Evolutionary conservation across 1,284 basidiomycete genomes (phyloP).

Genomic region (Trichosporon asahii): DNA sequence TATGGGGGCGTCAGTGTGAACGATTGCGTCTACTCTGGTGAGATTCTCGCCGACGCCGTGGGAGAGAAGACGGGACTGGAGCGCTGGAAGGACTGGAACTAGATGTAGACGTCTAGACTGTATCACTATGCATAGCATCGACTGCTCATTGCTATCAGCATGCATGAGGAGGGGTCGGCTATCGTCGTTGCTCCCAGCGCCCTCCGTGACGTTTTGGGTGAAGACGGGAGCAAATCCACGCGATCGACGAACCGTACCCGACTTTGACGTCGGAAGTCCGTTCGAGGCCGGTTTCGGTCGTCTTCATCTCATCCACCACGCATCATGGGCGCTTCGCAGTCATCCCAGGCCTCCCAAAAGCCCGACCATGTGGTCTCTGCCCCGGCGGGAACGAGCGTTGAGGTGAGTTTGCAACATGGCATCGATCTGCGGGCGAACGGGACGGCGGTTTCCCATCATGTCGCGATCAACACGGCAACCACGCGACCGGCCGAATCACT

Average conservation of each 20-base stretch:
- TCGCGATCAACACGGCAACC: not conserved
- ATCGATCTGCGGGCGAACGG: not conserved
- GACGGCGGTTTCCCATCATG: not conserved
- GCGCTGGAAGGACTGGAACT: conserved; percentile 34
- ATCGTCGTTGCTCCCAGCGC: not conserved
- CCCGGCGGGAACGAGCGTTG: conserved; percentile 42
- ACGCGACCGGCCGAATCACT: not conserved
- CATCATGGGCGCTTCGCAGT: conserved; percentile 44
- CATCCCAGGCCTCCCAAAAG: conserved; percentile 28
- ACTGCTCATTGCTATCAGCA: not conserved
- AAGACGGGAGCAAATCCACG: conserved; percentile 2
- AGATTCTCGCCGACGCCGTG: conserved; percentile 43
- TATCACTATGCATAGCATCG: conserved; percentile 14
- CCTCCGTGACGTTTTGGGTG: not conserved
- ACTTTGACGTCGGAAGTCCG: conserved; percentile 8
- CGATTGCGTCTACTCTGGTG: conserved; percentile 77
- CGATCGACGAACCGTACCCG: conserved; percentile 4
- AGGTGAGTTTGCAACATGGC: conserved; percentile 30
- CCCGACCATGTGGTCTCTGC: conserved; percentile 46
- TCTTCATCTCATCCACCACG: conserved; percentile 13
- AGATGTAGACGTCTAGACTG: conserved; percentile 5
- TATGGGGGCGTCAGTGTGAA: conserved; percentile 85
- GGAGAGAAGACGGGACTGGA: conserved; percentile 48
- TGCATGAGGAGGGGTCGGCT: not conserved
- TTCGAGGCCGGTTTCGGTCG: not conserved